These are phyloP conservation scores for Cyberlindnera bimundalis DNA, from an alignment of 805 yeast genomes.

Conservation along the genomic window DNA sequence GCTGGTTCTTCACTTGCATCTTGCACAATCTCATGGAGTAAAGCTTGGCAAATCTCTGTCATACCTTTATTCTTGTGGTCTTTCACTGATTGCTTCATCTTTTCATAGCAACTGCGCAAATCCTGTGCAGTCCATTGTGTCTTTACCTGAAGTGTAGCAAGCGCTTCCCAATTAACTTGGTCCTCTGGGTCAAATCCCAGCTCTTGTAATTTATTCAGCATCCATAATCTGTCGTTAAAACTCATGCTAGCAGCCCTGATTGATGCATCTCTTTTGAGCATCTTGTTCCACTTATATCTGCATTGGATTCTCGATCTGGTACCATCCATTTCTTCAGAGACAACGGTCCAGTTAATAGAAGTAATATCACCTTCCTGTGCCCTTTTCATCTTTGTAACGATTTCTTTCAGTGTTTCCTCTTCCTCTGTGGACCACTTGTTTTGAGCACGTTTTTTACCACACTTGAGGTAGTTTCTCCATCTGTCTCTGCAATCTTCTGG, in stretches of 20 bases:
- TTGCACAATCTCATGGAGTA: slow-evolving; percentile 24
- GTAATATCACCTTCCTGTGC: slow-evolving; percentile 31
- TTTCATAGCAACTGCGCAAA: slow-evolving; percentile 57
- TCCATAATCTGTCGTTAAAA: slow-evolving; percentile 47
- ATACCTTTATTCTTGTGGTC: slow-evolving; percentile 42
- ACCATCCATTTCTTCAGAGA: slow-evolving; percentile 88
- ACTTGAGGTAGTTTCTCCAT: slow-evolving; percentile 93
- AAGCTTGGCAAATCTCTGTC: slow-evolving; percentile 31
- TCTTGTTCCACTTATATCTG: slow-evolving; percentile 91
- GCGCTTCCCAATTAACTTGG: slow-evolving; percentile 51
- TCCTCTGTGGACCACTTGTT: slow-evolving; percentile 80
- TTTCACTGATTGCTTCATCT: slow-evolving; percentile 49
- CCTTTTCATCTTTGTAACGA: slow-evolving; percentile 48
- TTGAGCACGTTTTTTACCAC: slow-evolving; percentile 72
- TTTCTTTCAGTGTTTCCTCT: slow-evolving; percentile 56
- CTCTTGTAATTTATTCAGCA: slow-evolving; percentile 44
- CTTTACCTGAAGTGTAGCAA: slow-evolving; percentile 45
- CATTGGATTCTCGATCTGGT: slow-evolving; percentile 89
- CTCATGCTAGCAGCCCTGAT: slow-evolving; percentile 42
- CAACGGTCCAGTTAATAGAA: slow-evolving; percentile 84
- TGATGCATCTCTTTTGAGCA: slow-evolving; percentile 56
- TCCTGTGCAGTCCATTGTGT: slow-evolving; percentile 57
- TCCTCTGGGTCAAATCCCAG: slow-evolving; percentile 39
- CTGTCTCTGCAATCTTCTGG: slow-evolving; percentile 97
- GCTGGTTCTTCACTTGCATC: slow-evolving; percentile 13